These are phyloP conservation scores for Coemansia sp. DNA, from an alignment of 192 early-diverging fungal species.

Conservation along the genomic window DNA sequence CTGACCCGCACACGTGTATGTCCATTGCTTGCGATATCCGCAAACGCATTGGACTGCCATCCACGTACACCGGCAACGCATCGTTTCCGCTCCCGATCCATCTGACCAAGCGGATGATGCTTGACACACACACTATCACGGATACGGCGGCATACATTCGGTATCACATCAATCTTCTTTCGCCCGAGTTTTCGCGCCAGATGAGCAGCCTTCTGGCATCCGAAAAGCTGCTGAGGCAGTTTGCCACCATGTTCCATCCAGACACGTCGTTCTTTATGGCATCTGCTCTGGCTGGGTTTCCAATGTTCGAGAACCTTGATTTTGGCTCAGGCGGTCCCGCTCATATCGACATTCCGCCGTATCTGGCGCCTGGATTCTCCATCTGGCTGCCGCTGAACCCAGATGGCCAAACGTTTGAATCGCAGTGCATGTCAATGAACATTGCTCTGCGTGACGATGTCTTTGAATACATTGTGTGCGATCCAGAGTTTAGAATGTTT, in stretches of 20 bases:
- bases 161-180: slow-evolving; percentile 10
- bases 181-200: slow-evolving; percentile 9
- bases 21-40: slow-evolving; percentile 45
- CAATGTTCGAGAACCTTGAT: slow-evolving; percentile 27
- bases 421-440: slow-evolving; percentile 11
- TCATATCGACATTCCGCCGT: slow-evolving; percentile 40
- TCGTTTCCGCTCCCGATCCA: slow-evolving; percentile 40
- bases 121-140: slow-evolving; percentile 14
- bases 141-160: slow-evolving; percentile 41
- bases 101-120: slow-evolving; percentile 16
- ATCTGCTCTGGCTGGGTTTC: slow-evolving; percentile 21
- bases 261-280: slow-evolving; percentile 37
- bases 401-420: neutral
- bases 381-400: slow-evolving; percentile 35
- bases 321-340: slow-evolving; percentile 33
- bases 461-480: slow-evolving; percentile 12
- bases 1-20: slow-evolving; percentile 38
- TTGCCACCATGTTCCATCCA: slow-evolving; percentile 28
- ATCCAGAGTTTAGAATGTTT: slow-evolving; percentile 32
- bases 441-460: slow-evolving; percentile 31
- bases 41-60: slow-evolving; percentile 16
- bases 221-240: slow-evolving; percentile 5
- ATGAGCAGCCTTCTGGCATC: slow-evolving; percentile 24
- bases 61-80: slow-evolving; percentile 35
- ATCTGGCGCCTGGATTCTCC: slow-evolving; percentile 41